Percentiles rank a stretch among this genome's conserved stretches.
Conservation (phyloP, 140 eudicot species). For the Senecio squalidus region DNA sequence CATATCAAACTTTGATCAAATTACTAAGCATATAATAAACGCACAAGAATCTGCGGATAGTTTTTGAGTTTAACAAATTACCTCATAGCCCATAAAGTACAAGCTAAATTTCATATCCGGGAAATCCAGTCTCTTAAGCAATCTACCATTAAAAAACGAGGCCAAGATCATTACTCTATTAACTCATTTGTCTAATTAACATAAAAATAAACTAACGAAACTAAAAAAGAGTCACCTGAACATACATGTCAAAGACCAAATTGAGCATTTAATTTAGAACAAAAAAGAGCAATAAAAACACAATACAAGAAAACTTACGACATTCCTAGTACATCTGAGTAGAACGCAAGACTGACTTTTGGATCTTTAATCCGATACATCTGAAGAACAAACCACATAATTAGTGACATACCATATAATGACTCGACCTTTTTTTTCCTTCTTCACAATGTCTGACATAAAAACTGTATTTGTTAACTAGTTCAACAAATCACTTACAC, state of each 20-base stretch:
- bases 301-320: slow-evolving; percentile 63
- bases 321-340: slow-evolving; percentile 86
- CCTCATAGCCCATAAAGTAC: slow-evolving; percentile 97
- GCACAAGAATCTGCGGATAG: neutral
- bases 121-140: slow-evolving; percentile 86
- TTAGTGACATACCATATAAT: slow-evolving; percentile 10
- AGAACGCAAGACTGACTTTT: slow-evolving; percentile 76
- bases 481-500: too few species aligned
- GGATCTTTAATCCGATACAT: slow-evolving; percentile 96
- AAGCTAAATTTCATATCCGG: slow-evolving; percentile 81
- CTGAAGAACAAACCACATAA: slow-evolving; percentile 32
- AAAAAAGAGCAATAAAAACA: neutral
- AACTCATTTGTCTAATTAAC: neutral
- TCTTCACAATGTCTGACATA: neutral
- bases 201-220: neutral
- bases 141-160: slow-evolving; percentile 32
- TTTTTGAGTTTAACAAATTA: slow-evolving; percentile 13
- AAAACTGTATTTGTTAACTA: neutral
- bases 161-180: neutral
- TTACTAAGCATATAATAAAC: too few species aligned
- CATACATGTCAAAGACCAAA: neutral
- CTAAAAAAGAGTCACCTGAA: neutral
- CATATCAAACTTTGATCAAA: neutral
- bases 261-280: neutral
- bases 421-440: neutral